phyloP scores from a whole-genome alignment of 2,329 filamentous ascomycete species.

The Polychaeton citri region DNA sequence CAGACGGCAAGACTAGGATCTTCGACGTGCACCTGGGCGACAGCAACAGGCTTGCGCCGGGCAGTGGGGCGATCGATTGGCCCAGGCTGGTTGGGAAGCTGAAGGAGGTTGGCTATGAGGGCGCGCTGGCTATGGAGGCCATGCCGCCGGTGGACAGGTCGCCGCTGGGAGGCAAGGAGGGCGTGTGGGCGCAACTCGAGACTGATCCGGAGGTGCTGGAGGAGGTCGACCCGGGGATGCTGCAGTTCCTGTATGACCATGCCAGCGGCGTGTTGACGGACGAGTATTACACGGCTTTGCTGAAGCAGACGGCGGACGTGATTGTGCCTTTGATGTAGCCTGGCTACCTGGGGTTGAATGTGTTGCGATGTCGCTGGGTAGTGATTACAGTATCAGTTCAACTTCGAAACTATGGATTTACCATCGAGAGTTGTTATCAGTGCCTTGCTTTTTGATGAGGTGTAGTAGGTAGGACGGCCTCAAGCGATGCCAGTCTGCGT shows the following conservation, averaged over 20 bases:
- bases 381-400: no score
- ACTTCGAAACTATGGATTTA: no score
- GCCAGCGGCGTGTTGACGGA: background rate
- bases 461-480: no score
- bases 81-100: background rate
- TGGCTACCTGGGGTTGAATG: no score
- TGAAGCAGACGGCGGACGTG: background rate
- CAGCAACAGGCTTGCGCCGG: conserved; percentile 1
- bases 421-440: no score
- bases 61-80: conserved; percentile 1
- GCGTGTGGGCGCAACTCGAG: background rate
- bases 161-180: background rate
- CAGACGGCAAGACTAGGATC: no score
- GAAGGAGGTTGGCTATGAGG: background rate
- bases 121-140: conserved; percentile 1
- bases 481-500: no score
- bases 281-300: background rate
- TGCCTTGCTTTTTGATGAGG: no score
- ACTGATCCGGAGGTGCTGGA: background rate
- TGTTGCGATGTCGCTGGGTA: no score
- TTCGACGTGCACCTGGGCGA: conserved; percentile 1
- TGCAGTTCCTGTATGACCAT: conserved; percentile 1
- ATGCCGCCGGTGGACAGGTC: conserved; percentile 1
- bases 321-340: background rate
- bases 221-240: background rate